Evolutionary conservation across 2,329 filamentous ascomycete genomes (phyloP).

Genomic region (Beauveria australis): DNA sequence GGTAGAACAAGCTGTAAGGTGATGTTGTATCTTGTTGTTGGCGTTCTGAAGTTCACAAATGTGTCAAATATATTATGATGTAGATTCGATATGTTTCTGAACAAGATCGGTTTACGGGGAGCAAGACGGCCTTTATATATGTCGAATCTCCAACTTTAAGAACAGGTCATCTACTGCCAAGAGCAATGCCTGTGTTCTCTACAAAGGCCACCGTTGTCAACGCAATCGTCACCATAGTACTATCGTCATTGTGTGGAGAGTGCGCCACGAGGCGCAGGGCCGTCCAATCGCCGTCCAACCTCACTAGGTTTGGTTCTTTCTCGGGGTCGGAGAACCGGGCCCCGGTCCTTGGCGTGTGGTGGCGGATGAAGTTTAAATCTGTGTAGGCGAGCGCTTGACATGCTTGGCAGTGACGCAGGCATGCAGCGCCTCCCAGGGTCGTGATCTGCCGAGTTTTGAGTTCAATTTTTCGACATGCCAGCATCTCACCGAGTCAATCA

Average conservation of each 20-base stretch:
- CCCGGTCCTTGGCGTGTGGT: constrained; percentile 7
- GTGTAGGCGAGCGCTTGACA: not conserved
- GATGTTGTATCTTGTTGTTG: not conserved
- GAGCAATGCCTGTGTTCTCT: not conserved
- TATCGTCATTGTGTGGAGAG: constrained; percentile 5
- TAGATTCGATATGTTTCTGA: not conserved
- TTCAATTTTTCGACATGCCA: too few relatives aligned
- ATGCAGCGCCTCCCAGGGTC: not conserved
- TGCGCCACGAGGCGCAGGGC: not conserved
- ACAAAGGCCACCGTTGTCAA: not conserved
- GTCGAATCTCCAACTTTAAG: not conserved
- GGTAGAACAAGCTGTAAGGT: not conserved
- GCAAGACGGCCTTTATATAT: not conserved
- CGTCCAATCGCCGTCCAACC: not conserved
- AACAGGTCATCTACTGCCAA: not conserved
- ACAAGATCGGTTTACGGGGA: not conserved
- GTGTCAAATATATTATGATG: not conserved
- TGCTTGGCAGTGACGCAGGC: not conserved
- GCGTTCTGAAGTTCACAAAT: not conserved
- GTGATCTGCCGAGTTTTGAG: not conserved
- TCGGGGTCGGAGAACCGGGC: not conserved
- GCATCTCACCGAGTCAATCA: too few relatives aligned
- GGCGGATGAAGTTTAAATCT: constrained; percentile 4
- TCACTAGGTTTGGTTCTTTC: not conserved
- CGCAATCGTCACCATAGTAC: not conserved